Percentiles rank a stretch among this genome's conserved stretches.
phyloP scores from a whole-genome alignment of 306 rosid genomes.

The Dicorynia guianensis region DNA sequence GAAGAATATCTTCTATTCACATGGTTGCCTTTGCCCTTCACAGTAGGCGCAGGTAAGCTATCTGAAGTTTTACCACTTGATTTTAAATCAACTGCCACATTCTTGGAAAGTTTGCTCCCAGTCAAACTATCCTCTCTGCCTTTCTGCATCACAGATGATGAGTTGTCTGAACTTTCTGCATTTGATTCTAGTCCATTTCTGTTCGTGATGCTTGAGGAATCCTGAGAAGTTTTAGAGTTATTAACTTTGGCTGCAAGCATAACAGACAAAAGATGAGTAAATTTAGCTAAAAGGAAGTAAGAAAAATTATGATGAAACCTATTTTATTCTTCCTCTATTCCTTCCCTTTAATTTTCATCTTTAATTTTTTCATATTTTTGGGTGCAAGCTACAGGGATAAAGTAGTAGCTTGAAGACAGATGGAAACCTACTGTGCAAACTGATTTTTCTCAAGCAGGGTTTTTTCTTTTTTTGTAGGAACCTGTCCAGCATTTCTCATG shows the following conservation, averaged over 20 bases:
- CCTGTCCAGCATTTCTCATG: not conserved
- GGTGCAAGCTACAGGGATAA: slow-evolving; percentile 29
- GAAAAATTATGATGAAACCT: slow-evolving; percentile 26
- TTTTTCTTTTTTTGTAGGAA: not conserved
- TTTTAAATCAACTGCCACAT: slow-evolving; percentile 31
- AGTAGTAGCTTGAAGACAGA: slow-evolving; percentile 28
- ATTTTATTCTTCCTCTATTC: not conserved
- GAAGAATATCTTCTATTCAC: slow-evolving; percentile 39
- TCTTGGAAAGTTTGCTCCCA: slow-evolving; percentile 41
- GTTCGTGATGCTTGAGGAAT: slow-evolving; percentile 47
- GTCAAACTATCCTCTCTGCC: slow-evolving; percentile 40
- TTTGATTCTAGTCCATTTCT: slow-evolving; percentile 47
- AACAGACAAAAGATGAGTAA: slow-evolving; percentile 28
- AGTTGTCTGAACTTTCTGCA: slow-evolving; percentile 51
- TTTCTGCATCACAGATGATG: slow-evolving; percentile 48
- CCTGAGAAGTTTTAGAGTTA: slow-evolving; percentile 50
- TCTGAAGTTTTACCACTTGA: slow-evolving; percentile 46
- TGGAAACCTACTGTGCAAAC: not conserved
- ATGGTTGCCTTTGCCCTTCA: slow-evolving; percentile 29
- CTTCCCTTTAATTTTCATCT: not conserved
- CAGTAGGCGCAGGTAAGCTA: slow-evolving; percentile 36
- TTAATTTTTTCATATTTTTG: slow-evolving; percentile 1
- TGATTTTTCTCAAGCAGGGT: not conserved
- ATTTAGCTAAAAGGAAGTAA: slow-evolving; percentile 28
- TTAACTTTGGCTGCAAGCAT: slow-evolving; percentile 55